Evolutionary conservation across 1,139 yeast genomes (phyloP), one percentile per base, ranked within the genome.

Genomic region (Pichia inconspicua): DNA sequence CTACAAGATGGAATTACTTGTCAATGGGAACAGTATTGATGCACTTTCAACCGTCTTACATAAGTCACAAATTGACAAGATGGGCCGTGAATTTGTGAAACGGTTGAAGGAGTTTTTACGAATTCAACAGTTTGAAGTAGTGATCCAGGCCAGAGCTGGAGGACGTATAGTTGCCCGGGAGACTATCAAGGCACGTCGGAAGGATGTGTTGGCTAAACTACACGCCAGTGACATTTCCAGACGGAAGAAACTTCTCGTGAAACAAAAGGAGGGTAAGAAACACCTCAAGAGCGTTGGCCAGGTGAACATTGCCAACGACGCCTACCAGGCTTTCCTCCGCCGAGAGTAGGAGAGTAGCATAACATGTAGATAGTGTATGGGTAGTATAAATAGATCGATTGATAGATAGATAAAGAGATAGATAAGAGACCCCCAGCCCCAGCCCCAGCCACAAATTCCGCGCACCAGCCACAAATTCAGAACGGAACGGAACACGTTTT

Each of bases 151-250:
- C 3, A 76, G 78, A 56, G 92, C 94, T n/a, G 84, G 82, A 49
- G 80, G 79, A 58, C 82, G 84, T 60, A 81, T 88, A 27, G 74
- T 92, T 12, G 97, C 97, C 0, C 72, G 98, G 54, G 96, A 92
- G 62, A 90, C 97, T 0, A 86, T 92, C 55, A 87, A 87, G 63
- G 97, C 97, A 2, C 79, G 86, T 61, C 72, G 97, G 54, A 92
- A 92, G 66, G 98, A 92, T 66, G 98, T 92, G 19, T 73, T 94
- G 47, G 95, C 94, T 45, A 84, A 79, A 59, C 71, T 92, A 54
- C 97, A 92, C 66, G 98, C 98, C 0, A 85, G 96, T 17, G 98
- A 92, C 70, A 78, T 90, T 35, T 79, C 95, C 0, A 75, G 98
- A 67, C 75, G 96, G 56, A 89, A 89, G 72, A 92, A 92, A 67